Evolutionary conservation across 106 monocot species (phyloP).

Genomic region (Acorus gramineus): DNA sequence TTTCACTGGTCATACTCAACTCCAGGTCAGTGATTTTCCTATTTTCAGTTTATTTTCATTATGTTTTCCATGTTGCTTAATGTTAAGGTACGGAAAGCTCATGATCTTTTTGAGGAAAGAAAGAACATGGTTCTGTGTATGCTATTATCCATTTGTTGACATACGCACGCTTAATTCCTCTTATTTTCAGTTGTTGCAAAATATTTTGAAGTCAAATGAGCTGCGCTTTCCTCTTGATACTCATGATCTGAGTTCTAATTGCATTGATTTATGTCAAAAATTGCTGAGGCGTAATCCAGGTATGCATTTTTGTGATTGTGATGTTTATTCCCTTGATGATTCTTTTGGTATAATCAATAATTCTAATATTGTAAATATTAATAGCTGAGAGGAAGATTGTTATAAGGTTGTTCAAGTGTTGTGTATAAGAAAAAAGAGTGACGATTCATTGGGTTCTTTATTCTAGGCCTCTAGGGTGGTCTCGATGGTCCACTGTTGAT

Average conservation of each 20-base stretch:
- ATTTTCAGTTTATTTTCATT: not conserved
- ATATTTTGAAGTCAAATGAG: slow-evolving; percentile 68
- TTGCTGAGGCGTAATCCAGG: slow-evolving; percentile 82
- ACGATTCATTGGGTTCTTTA: too few species aligned
- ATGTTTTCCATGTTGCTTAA: too few species aligned
- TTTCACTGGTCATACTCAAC: slow-evolving; percentile 71
- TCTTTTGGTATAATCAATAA: not conserved
- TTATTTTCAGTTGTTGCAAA: slow-evolving; percentile 57
- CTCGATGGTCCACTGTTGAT: too few species aligned
- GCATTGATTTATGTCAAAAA: slow-evolving; percentile 87
- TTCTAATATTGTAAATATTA: too few species aligned
- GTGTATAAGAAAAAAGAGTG: too few species aligned
- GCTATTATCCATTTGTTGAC: slow-evolving; percentile 13
- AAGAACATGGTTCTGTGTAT: too few species aligned
- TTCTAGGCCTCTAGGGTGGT: too few species aligned
- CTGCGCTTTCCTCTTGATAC: slow-evolving; percentile 51
- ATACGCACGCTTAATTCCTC: too few species aligned
- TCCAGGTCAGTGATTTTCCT: slow-evolving; percentile 43
- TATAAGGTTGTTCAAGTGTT: too few species aligned
- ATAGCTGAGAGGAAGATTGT: too few species aligned
- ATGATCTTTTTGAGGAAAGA: too few species aligned
- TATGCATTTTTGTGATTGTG: slow-evolving; percentile 10
- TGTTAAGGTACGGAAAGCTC: too few species aligned
- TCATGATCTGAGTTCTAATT: slow-evolving; percentile 50
- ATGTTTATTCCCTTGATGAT: not conserved